Evolutionary conservation across 1,284 basidiomycete species (phyloP), one percentile per base, ranked within the genome.

Genomic region (Rhizoctonia solani): DNA sequence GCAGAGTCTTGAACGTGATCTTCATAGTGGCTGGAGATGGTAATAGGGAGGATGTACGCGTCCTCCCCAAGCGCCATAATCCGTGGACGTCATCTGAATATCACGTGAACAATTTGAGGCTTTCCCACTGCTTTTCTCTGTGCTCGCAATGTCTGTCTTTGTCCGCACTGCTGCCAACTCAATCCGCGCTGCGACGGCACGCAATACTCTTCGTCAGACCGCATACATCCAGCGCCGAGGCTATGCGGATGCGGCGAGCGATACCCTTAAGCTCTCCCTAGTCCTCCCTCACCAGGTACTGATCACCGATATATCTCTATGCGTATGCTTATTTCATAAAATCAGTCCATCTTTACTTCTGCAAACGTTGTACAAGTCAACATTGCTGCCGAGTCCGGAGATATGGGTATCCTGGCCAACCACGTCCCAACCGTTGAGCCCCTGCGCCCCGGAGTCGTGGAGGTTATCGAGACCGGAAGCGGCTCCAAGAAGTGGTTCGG

Each of bases 341-440:
- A 54, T 23, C 75, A 97, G 95, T 82, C 93, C 63, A 86, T 98
- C 77, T 96, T 87, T 84, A 86, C 85, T 68, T 92, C 92, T 30
- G 78, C 86, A 73, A 93, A 94, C 78, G 95, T 96, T 69, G 86
- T 92, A 37, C 95, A 97, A 80, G 95, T 98, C 73, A 97, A 96
- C 82, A 82, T 97, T 73, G 81, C 94, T 50, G 95, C 94, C 55
- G 90, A 88, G 68, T 89, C 92, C n/a, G 95, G 95, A 79, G 95
- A 97, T 79, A 97, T 98, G 94, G 95, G 95, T 84, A 92, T 98
- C 75, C 87, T 98, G 72, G 92, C 95, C 74, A 95, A 95, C 84
- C 95, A 98, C 81, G 94, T 97, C 69, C 88, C 95, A 49, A 90
- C 93, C 32, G 90, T 98, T 71, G 95, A 98, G 79, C 85, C 95